Evolutionary conservation across 371 early-diverging fungal genomes (phyloP).

Genomic region (Apophysomyces ossiformis): DNA sequence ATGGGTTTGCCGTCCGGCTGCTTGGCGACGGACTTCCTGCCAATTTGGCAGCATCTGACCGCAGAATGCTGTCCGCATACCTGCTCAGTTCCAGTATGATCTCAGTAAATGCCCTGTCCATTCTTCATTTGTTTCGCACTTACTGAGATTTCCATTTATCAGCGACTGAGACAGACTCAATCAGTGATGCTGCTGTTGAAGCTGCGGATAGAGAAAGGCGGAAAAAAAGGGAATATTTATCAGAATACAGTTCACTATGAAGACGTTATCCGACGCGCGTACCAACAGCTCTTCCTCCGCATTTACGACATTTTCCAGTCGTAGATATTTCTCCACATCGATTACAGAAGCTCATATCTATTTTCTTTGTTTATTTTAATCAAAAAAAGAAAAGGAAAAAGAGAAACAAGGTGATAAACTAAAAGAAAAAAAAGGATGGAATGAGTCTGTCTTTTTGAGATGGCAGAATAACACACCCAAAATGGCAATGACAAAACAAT

Average conservation of each 20-base stretch:
- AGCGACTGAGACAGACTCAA: conserved; percentile 33
- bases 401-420: conserved; percentile 12
- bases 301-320: conserved; percentile 59
- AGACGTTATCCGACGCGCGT: not conserved
- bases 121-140: conserved; percentile 2
- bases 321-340: conserved; percentile 62
- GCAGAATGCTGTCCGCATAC: conserved; percentile 49
- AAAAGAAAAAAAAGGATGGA: not conserved
- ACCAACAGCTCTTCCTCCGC: conserved; percentile 65
- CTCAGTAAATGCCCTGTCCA: not conserved
- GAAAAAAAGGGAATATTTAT: no score
- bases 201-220: conserved; percentile 21
- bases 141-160: conserved; percentile 56
- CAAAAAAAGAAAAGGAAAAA: conserved; percentile 16
- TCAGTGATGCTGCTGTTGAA: conserved; percentile 53
- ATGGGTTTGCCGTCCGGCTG: conserved; percentile 20
- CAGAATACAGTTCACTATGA: no score
- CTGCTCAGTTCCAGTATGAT: conserved; percentile 15
- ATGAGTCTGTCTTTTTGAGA: conserved; percentile 8
- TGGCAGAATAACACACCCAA: conserved; percentile 12
- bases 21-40: conserved; percentile 11
- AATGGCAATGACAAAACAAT: conserved; percentile 13
- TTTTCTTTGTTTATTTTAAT: conserved; percentile 16
- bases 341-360: conserved; percentile 61
- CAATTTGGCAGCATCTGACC: conserved; percentile 21